These are phyloP conservation scores for Colletotrichum spaethianum DNA, from an alignment of 2,329 filamentous ascomycete genomes.

Conservation along the genomic window DNA sequence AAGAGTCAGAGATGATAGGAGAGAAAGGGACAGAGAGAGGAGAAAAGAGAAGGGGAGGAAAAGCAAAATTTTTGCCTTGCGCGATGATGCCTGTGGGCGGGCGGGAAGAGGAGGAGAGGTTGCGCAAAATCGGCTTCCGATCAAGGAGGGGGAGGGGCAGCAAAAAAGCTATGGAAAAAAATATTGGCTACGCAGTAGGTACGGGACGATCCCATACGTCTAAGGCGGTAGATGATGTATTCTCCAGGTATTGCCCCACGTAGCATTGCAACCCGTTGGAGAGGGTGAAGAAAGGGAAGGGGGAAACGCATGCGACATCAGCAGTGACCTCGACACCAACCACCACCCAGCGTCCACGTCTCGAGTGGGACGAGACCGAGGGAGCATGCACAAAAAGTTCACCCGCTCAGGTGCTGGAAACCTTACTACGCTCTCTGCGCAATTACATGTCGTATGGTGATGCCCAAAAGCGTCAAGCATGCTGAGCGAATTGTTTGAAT, in stretches of 20 bases:
- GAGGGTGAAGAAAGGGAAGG: neutral
- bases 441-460: no score
- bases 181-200: constrained; percentile 17
- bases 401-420: neutral
- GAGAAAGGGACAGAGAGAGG: neutral
- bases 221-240: constrained; percentile 5
- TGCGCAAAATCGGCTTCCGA: constrained; percentile 40
- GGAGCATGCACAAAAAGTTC: neutral
- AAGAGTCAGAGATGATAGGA: neutral
- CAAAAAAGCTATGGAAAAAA: constrained; percentile 14
- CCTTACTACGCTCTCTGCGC: neutral
- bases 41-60: neutral
- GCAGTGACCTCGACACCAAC: constrained; percentile 21
- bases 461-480: neutral
- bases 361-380: constrained; percentile 15
- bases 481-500: constrained; percentile 1
- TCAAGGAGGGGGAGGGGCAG: constrained; percentile 41
- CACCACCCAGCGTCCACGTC: neutral
- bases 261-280: constrained; percentile 21
- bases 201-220: neutral
- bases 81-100: constrained; percentile 36
- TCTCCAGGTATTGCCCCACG: constrained; percentile 35
- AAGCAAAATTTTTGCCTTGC: constrained; percentile 37
- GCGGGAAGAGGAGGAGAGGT: constrained; percentile 24
- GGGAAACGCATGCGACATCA: constrained; percentile 27